phyloP scores from a whole-genome alignment of 2,329 filamentous ascomycete genomes.

The Aspergillus puulaauensis region DNA sequence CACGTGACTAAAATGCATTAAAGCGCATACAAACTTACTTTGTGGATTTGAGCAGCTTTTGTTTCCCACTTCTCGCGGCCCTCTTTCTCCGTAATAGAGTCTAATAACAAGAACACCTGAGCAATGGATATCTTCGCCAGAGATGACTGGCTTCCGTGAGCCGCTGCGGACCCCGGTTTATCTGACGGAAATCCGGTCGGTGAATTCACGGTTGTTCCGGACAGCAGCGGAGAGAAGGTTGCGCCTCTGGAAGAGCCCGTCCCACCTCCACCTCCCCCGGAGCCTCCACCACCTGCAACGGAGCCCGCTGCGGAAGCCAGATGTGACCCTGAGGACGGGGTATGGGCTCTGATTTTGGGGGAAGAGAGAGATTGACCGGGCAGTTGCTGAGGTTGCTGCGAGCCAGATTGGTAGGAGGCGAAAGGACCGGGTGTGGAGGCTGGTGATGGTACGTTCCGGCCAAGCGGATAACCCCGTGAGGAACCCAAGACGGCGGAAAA shows the following conservation, averaged over 20 bases:
- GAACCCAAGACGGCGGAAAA: conserved; percentile 55
- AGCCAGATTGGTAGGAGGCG: conserved; percentile 54
- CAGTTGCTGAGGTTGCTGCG: conserved; percentile 51
- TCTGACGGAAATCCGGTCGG: conserved; percentile 53
- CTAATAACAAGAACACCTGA: conserved; percentile 90
- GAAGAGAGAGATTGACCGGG: conserved; percentile 55
- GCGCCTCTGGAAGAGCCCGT: conserved; percentile 57
- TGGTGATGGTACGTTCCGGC: conserved; percentile 53
- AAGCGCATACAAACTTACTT: conserved; percentile 57
- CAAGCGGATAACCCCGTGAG: conserved; percentile 50
- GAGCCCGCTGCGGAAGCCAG: conserved; percentile 57
- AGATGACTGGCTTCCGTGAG: conserved; percentile 55
- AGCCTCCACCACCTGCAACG: conserved; percentile 51
- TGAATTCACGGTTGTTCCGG: conserved; percentile 55
- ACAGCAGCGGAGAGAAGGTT: conserved; percentile 61
- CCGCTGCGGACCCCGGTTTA: conserved; percentile 44
- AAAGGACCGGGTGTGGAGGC: conserved; percentile 57
- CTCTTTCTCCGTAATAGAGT: conserved; percentile 92
- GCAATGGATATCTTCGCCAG: conserved; percentile 92
- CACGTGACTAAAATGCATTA: not conserved
- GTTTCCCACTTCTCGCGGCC: conserved; percentile 88
- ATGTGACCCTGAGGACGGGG: conserved; percentile 54
- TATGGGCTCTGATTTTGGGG: conserved; percentile 56
- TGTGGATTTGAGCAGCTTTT: conserved; percentile 86
- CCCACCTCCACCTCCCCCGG: conserved; percentile 52